These are phyloP conservation scores for Xylaria sp. DNA, from an alignment of 2,329 filamentous ascomycete species.

Conservation along the genomic window DNA sequence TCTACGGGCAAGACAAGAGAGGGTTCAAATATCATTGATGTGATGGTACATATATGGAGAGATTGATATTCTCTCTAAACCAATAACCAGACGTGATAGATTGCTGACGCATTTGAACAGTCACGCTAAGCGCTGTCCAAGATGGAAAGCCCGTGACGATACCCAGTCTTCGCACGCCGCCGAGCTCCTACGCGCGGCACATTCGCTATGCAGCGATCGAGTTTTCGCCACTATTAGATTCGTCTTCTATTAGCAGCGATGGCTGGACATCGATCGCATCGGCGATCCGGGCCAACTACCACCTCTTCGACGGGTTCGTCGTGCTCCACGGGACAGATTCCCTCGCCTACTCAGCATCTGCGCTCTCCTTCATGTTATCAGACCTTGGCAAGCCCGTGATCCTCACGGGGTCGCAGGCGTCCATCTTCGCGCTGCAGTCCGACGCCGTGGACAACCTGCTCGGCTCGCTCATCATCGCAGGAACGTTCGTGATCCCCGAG, in stretches of 20 bases:
- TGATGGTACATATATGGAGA: not conserved
- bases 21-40: not conserved
- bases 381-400: constrained; percentile 93
- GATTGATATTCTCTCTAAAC: not conserved
- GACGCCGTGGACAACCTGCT: constrained; percentile 93
- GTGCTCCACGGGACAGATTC: constrained; percentile 93
- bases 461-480: constrained; percentile 87
- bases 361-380: constrained; percentile 88
- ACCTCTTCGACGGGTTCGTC: constrained; percentile 89
- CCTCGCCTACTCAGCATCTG: constrained; percentile 87
- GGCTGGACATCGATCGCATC: constrained; percentile 88
- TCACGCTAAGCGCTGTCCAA: constrained; percentile 63
- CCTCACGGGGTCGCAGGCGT: constrained; percentile 83
- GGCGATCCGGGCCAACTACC: constrained; percentile 86
- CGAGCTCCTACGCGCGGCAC: constrained; percentile 81
- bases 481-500: constrained; percentile 92
- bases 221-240: constrained; percentile 86
- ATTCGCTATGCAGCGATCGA: constrained; percentile 87
- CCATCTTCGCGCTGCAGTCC: constrained; percentile 90
- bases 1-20: not conserved
- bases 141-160: constrained; percentile 64
- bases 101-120: constrained; percentile 45
- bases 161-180: constrained; percentile 80
- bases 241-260: constrained; percentile 85
- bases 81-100: not conserved